These are phyloP conservation scores for Penicillium sp. DNA, from an alignment of 2,329 filamentous ascomycete genomes.

Conservation along the genomic window DNA sequence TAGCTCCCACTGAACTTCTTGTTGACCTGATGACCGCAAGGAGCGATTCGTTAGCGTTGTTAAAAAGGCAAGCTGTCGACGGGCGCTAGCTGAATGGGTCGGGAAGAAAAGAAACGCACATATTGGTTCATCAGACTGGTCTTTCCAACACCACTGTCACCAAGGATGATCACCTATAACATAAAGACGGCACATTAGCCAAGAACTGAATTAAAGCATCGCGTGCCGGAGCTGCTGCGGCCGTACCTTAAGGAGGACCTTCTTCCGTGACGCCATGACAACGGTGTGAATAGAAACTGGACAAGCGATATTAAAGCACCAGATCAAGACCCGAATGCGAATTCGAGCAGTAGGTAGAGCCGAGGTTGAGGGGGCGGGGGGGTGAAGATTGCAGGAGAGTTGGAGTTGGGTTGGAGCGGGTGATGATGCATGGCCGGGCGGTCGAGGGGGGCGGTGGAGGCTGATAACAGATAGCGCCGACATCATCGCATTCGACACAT, in stretches of 20 bases:
- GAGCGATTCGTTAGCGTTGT: slow-evolving; percentile 15
- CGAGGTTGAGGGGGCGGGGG: background rate
- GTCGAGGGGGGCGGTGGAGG: slow-evolving; percentile 30
- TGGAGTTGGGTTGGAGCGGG: slow-evolving; percentile 28
- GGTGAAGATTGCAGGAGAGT: slow-evolving; percentile 12
- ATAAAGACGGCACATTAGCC: slow-evolving; percentile 11
- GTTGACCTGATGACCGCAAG: slow-evolving; percentile 69
- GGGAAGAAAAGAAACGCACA: slow-evolving; percentile 58
- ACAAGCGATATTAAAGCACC: background rate
- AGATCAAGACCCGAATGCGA: background rate
- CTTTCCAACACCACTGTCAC: slow-evolving; percentile 98
- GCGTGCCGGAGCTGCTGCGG: slow-evolving; percentile 14
- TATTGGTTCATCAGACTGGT: slow-evolving; percentile 99
- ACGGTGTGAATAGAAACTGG: slow-evolving; percentile 6
- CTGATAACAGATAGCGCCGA: slow-evolving; percentile 20
- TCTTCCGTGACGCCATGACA: slow-evolving; percentile 76
- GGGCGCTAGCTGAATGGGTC: slow-evolving; percentile 1
- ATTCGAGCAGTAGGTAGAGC: background rate
- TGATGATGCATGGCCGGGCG: slow-evolving; percentile 37
- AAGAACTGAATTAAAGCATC: background rate
- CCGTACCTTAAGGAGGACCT: slow-evolving; percentile 81
- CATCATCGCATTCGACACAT: slow-evolving; percentile 20
- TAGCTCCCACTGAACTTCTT: slow-evolving; percentile 99
- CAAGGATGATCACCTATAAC: slow-evolving; percentile 90
- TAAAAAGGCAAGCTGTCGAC: slow-evolving; percentile 10